phyloP scores from a whole-genome alignment of 2,329 filamentous ascomycete genomes.

The Aspergillus latus region DNA sequence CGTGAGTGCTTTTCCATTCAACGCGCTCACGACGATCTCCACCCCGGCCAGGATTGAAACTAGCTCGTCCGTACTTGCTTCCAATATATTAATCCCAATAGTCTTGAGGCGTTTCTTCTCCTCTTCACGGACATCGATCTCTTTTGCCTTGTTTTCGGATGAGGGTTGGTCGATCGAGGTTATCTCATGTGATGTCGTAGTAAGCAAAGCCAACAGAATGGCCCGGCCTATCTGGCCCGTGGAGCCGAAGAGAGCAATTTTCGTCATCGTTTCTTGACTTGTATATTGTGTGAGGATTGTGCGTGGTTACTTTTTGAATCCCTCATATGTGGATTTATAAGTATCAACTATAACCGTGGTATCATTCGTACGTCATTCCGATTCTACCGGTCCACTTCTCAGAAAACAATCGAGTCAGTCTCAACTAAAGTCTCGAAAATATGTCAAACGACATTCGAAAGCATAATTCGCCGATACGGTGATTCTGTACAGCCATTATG shows the following conservation, averaged over 20 bases:
- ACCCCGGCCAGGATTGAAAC: slow-evolving; percentile 19
- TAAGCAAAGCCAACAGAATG: background rate
- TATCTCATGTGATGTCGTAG: background rate
- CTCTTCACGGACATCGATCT: background rate
- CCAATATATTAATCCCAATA: slow-evolving; percentile 13
- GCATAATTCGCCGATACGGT: too few species aligned
- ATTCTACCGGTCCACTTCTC: background rate
- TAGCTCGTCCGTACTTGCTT: slow-evolving; percentile 14
- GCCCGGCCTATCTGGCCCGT: slow-evolving; percentile 7
- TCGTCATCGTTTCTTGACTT: background rate
- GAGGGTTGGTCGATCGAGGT: background rate
- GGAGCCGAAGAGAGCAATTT: slow-evolving; percentile 3
- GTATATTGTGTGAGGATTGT: too few species aligned
- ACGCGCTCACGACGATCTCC: slow-evolving; percentile 25
- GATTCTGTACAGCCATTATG: too few species aligned
- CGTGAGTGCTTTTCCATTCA: slow-evolving; percentile 24
- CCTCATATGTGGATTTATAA: background rate
- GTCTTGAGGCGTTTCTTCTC: background rate
- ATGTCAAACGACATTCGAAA: too few species aligned
- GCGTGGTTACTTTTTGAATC: too few species aligned
- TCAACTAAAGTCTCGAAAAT: too few species aligned
- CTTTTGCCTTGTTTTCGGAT: background rate
- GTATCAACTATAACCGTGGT: background rate
- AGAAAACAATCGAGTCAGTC: background rate
- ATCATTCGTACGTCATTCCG: background rate